Percentiles rank a stretch among this genome's conserved stretches.
phyloP scores from a whole-genome alignment of 2,329 filamentous ascomycete species.

The Grosmannia clavigera region DNA sequence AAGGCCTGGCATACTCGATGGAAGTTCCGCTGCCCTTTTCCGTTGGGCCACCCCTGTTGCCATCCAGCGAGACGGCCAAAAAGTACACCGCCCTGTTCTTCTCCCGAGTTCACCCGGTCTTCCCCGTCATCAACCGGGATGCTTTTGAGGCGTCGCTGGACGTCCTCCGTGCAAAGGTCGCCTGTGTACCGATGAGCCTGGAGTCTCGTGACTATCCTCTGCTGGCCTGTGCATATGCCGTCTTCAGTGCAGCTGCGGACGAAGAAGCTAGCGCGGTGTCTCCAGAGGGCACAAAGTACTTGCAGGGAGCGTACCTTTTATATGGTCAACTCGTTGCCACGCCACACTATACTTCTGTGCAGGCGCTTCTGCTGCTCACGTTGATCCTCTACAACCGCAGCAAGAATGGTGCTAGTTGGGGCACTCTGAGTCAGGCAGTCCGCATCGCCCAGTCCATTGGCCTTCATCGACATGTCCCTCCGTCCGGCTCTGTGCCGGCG shows the following conservation, averaged over 20 bases:
- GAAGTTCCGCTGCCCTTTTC: slow-evolving; percentile 3
- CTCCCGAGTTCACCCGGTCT: neutral
- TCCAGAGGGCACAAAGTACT: neutral
- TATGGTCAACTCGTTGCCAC: neutral
- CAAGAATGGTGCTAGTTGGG: slow-evolving; percentile 8
- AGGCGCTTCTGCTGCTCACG: slow-evolving; percentile 5
- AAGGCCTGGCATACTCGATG: neutral
- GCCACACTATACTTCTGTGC: neutral
- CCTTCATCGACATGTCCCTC: neutral
- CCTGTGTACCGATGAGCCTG: neutral
- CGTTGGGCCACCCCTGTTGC: neutral
- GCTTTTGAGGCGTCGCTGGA: neutral
- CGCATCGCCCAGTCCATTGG: slow-evolving; percentile 4
- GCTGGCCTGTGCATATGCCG: slow-evolving; percentile 2
- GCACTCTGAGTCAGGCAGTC: slow-evolving; percentile 4
- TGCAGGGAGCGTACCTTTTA: neutral
- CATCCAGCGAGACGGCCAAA: neutral
- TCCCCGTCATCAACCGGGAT: neutral
- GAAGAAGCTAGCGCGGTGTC: slow-evolving; percentile 1
- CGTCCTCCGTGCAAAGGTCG: neutral
- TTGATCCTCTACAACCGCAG: slow-evolving; percentile 4
- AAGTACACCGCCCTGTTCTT: neutral
- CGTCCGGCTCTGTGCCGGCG: neutral
- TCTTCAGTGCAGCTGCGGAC: slow-evolving; percentile 3
- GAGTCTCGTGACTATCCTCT: neutral